phyloP scores from a whole-genome alignment of 176 grass and related monocot genomes.

The Avena atlantica region DNA sequence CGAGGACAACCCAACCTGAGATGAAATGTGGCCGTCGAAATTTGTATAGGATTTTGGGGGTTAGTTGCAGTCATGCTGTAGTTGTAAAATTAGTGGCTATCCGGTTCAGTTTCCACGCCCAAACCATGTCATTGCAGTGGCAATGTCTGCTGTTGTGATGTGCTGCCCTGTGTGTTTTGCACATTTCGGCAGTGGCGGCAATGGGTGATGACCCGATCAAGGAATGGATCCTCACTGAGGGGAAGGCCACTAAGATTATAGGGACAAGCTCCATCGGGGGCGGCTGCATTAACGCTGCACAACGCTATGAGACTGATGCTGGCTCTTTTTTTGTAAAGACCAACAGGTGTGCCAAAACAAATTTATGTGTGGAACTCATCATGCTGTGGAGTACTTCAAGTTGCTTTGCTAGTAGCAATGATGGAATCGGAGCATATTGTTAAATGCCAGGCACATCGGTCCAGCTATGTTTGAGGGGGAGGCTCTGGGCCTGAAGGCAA shows the following conservation, averaged over 20 bases:
- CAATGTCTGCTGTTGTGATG: neutral
- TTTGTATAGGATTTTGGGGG: neutral
- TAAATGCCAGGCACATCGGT: slow-evolving; percentile 65
- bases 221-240: slow-evolving; percentile 93
- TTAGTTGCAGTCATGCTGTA: neutral
- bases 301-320: slow-evolving; percentile 74
- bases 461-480: slow-evolving; percentile 96
- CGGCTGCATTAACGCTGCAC: slow-evolving; percentile 80
- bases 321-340: slow-evolving; percentile 93
- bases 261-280: slow-evolving; percentile 77
- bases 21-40: neutral
- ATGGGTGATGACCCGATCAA: slow-evolving; percentile 73
- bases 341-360: slow-evolving; percentile 57
- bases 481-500: slow-evolving; percentile 82
- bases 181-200: slow-evolving; percentile 58
- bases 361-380: neutral
- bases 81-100: neutral
- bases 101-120: neutral
- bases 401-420: neutral
- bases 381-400: neutral
- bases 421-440: neutral
- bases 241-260: slow-evolving; percentile 80
- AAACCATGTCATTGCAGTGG: neutral
- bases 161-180: neutral
- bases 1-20: neutral